phyloP scores from a whole-genome alignment of 176 grass and related monocot species.

The Zea luxurians region DNA sequence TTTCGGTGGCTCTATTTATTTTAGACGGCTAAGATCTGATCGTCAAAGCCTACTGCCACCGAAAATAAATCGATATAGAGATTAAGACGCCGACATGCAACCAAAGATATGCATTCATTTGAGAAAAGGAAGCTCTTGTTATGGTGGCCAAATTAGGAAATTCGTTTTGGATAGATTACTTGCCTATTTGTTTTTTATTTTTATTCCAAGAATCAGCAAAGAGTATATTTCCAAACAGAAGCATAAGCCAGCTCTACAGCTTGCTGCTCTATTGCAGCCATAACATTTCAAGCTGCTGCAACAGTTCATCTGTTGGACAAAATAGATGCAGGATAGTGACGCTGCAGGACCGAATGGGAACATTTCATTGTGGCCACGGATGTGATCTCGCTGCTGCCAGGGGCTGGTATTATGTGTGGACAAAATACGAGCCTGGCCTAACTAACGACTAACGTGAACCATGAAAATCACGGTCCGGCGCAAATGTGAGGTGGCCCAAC shows the following conservation, averaged over 20 bases:
- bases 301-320: not conserved
- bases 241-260: not conserved
- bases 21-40: too few relatives aligned
- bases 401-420: not conserved
- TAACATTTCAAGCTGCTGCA: not conserved
- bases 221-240: not conserved
- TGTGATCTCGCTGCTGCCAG: conserved; percentile 19
- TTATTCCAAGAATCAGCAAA: not conserved
- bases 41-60: too few relatives aligned
- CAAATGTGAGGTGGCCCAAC: conserved; percentile 9
- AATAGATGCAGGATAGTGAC: conserved; percentile 19
- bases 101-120: too few relatives aligned
- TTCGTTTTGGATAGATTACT: not conserved
- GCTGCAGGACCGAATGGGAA: conserved; percentile 9
- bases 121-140: not conserved
- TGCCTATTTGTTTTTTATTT: not conserved
- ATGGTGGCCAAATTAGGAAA: not conserved
- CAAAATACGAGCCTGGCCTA: not conserved
- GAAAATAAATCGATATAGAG: too few relatives aligned
- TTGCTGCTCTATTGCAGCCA: not conserved
- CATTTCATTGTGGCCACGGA: conserved; percentile 22
- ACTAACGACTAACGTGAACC: not conserved
- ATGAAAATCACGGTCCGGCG: not conserved
- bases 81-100: too few relatives aligned
- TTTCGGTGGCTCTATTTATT: too few relatives aligned